phyloP scores from a whole-genome alignment of 2,329 filamentous ascomycete species.

The Diplodia corticola region DNA sequence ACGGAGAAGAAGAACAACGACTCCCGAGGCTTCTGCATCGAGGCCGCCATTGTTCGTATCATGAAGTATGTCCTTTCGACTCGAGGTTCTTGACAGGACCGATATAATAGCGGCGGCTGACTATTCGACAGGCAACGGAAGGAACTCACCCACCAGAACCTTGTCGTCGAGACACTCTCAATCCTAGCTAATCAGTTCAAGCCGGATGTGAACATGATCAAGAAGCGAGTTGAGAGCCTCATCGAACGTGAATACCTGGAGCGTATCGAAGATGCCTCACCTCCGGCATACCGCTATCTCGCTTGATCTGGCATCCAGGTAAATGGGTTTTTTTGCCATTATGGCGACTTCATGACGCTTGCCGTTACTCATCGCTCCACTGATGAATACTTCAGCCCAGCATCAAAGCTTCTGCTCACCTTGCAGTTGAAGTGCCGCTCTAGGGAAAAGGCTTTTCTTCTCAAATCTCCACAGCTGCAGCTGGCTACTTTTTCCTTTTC shows the following conservation, averaged over 20 bases:
- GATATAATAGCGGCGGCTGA: background rate
- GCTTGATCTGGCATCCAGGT: constrained; percentile 50
- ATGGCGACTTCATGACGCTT: background rate
- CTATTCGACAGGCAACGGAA: constrained; percentile 65
- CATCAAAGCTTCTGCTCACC: background rate
- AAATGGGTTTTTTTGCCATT: background rate
- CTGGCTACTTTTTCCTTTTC: background rate
- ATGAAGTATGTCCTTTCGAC: constrained; percentile 71
- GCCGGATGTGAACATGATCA: constrained; percentile 75
- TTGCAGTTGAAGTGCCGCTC: background rate
- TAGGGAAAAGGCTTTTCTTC: background rate
- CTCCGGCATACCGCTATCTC: constrained; percentile 69
- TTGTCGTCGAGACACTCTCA: constrained; percentile 70
- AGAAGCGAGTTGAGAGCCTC: constrained; percentile 76
- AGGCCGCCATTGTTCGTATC: constrained; percentile 76
- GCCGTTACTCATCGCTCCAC: background rate
- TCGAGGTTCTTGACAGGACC: background rate
- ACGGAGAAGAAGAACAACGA: constrained; percentile 77
- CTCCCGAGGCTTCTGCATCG: constrained; percentile 68
- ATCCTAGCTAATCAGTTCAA: constrained; percentile 70
- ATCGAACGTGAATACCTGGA: constrained; percentile 78
- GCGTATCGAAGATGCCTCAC: constrained; percentile 64
- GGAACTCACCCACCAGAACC: constrained; percentile 66
- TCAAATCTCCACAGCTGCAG: background rate
- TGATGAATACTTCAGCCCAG: background rate